Percentiles rank a stretch among this genome's conserved stretches.
Evolutionary conservation across 140 eudicot species (phyloP).

Genomic region (Anethum foeniculum): DNA sequence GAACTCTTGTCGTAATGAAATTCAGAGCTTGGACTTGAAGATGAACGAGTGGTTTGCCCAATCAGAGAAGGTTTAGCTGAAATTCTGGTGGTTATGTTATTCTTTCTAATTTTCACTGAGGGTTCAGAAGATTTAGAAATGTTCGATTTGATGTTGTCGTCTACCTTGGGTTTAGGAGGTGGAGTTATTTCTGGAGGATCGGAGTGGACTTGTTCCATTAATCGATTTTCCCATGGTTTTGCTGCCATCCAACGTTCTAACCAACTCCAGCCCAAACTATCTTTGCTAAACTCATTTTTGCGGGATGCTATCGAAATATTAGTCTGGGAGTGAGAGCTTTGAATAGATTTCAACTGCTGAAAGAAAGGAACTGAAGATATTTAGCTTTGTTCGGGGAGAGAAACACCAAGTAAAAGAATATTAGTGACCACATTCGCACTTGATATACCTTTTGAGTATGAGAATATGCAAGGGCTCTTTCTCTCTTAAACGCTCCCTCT

Average conservation of each 20-base stretch:
- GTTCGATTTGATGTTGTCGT: conserved; percentile 28
- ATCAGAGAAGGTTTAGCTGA: conserved; percentile 41
- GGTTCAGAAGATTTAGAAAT: conserved; percentile 41
- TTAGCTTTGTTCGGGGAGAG: background rate
- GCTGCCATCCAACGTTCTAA: conserved; percentile 98
- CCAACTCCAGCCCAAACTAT: conserved; percentile 89
- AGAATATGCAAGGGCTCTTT: conserved; percentile 83
- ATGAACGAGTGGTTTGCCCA: conserved; percentile 45
- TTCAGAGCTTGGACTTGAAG: conserved; percentile 92
- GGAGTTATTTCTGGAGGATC: conserved; percentile 41
- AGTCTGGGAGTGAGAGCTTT: conserved; percentile 21
- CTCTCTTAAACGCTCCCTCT: conserved; percentile 91
- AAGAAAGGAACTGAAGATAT: background rate
- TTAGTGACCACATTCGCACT: background rate
- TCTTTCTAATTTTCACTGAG: conserved; percentile 49
- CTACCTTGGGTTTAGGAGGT: conserved; percentile 41
- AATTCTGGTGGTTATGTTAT: conserved; percentile 69
- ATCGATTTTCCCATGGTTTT: conserved; percentile 92
- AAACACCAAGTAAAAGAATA: background rate
- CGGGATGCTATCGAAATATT: conserved; percentile 27
- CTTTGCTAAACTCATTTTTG: conserved; percentile 45
- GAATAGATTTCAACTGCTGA: conserved; percentile 64
- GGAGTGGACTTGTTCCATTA: conserved; percentile 54
- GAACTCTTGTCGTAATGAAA: conserved; percentile 57
- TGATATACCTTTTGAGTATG: conserved; percentile 67